Percentiles rank a stretch among this genome's conserved stretches.
phyloP scores from a whole-genome alignment of 2,329 filamentous ascomycete species.

The Fusarium falciforme region DNA sequence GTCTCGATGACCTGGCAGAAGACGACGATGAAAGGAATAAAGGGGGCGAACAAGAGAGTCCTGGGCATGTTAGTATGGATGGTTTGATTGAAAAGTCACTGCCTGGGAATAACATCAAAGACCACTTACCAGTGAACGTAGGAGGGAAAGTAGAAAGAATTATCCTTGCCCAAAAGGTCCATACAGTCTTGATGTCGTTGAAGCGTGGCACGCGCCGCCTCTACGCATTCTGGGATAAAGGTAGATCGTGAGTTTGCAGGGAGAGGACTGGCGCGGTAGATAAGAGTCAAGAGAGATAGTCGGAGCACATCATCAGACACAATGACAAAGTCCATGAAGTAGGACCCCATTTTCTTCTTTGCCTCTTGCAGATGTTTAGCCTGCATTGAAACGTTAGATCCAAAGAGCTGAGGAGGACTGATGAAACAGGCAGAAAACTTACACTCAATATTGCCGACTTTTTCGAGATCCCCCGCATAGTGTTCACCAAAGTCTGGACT shows the following conservation, averaged over 20 bases:
- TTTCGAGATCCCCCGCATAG: conserved; percentile 45
- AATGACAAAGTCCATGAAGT: conserved; percentile 50
- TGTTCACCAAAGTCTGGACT: conserved; percentile 46
- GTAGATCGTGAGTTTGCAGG: conserved; percentile 45
- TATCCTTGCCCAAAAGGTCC: conserved; percentile 49
- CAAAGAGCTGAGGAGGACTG: neutral
- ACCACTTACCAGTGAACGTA: conserved; percentile 57
- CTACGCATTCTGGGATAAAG: conserved; percentile 56
- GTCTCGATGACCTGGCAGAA: conserved; percentile 64
- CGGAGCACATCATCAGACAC: conserved; percentile 56
- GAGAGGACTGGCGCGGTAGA: conserved; percentile 55
- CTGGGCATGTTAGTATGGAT: conserved; percentile 40
- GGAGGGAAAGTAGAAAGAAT: conserved; percentile 51
- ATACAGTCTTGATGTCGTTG: conserved; percentile 55
- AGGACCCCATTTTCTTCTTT: conserved; percentile 39
- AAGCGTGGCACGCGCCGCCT: conserved; percentile 55
- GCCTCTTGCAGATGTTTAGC: conserved; percentile 40
- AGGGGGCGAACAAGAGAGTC: conserved; percentile 62
- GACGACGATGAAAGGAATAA: conserved; percentile 65
- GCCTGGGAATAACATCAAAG: neutral
- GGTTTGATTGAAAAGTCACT: neutral
- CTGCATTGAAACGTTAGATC: conserved; percentile 10
- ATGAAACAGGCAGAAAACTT: neutral
- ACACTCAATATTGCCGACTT: conserved; percentile 30
- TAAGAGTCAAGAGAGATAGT: conserved; percentile 54